Evolutionary conservation across 805 yeast genomes (phyloP).

Genomic region (Saturnispora ahearnii): DNA sequence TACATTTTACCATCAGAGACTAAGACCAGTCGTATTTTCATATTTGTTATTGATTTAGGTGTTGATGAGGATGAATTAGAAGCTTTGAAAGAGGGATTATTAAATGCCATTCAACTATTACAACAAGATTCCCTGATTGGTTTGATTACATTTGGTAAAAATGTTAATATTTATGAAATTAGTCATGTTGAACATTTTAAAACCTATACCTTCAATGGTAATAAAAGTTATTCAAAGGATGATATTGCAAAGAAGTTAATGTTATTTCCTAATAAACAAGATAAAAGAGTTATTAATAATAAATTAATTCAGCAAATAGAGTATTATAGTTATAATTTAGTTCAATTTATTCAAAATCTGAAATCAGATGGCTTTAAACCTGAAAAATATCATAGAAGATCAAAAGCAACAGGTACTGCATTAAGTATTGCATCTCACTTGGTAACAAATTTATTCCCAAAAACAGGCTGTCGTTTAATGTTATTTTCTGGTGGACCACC

Average conservation of each 20-base stretch:
- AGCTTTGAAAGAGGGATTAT: slow-evolving; percentile 43
- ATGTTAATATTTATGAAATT: slow-evolving; percentile 50
- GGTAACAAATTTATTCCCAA: slow-evolving; percentile 31
- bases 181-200: slow-evolving; percentile 28
- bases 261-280: slow-evolving; percentile 24
- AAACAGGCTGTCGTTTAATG: slow-evolving; percentile 46
- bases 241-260: slow-evolving; percentile 37
- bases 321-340: slow-evolving; percentile 42
- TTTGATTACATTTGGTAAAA: slow-evolving; percentile 49
- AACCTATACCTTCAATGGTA: slow-evolving; percentile 46
- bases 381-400: slow-evolving; percentile 36
- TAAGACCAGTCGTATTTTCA: slow-evolving; percentile 32
- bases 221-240: slow-evolving; percentile 39
- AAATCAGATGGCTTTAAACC: slow-evolving; percentile 42
- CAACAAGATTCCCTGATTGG: slow-evolving; percentile 52
- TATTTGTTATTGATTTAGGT: slow-evolving; percentile 52
- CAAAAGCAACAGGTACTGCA: slow-evolving; percentile 54
- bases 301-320: slow-evolving; percentile 41
- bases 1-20: slow-evolving; percentile 29
- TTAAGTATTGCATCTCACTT: slow-evolving; percentile 38
- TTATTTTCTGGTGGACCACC: slow-evolving; percentile 57
- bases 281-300: slow-evolving; percentile 16
- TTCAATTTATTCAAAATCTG: slow-evolving; percentile 40
- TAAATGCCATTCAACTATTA: slow-evolving; percentile 33
- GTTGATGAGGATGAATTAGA: slow-evolving; percentile 37